phyloP scores from a whole-genome alignment of 768 basidiomycete species.

The Amanita rimosa region DNA sequence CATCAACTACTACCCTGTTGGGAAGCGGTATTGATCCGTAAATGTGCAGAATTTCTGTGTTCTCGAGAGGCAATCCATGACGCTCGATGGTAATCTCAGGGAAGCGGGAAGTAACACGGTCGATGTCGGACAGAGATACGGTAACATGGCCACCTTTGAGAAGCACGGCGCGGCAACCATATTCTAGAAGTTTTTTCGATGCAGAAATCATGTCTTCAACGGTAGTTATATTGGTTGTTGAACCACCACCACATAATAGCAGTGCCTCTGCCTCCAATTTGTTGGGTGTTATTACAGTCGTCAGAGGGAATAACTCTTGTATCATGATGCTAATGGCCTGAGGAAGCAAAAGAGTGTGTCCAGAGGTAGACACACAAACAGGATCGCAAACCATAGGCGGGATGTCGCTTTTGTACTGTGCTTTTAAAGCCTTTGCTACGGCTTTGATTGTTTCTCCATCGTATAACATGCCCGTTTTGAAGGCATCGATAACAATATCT shows the following conservation, averaged over 20 bases:
- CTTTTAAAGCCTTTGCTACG: constrained; percentile 39
- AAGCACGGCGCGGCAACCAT: constrained; percentile 49
- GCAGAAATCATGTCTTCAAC: constrained; percentile 54
- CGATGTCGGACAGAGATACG: constrained; percentile 33
- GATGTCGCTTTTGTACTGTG: constrained; percentile 19
- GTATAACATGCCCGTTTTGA: constrained; percentile 90
- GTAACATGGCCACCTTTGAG: constrained; percentile 80
- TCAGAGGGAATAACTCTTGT: constrained; percentile 56
- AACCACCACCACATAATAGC: constrained; percentile 24
- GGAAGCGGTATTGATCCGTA: constrained; percentile 11
- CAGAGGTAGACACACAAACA: constrained; percentile 86
- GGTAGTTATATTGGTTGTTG: constrained; percentile 22
- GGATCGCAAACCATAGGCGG: constrained; percentile 76
- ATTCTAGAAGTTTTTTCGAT: constrained; percentile 32
- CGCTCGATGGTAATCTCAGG: constrained; percentile 26
- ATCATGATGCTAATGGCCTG: constrained; percentile 54
- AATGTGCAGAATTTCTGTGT: constrained; percentile 50
- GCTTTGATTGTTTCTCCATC: constrained; percentile 40
- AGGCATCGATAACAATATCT: constrained; percentile 59
- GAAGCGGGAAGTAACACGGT: constrained; percentile 12
- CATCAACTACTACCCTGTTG: constrained; percentile 45
- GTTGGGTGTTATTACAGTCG: constrained; percentile 77
- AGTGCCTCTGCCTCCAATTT: constrained; percentile 69
- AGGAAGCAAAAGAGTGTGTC: constrained; percentile 62
- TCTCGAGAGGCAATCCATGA: constrained; percentile 37